Evolutionary conservation across 768 basidiomycete genomes (phyloP), one percentile per base, ranked within the genome.

Genomic region (Serpula lacrymans): DNA sequence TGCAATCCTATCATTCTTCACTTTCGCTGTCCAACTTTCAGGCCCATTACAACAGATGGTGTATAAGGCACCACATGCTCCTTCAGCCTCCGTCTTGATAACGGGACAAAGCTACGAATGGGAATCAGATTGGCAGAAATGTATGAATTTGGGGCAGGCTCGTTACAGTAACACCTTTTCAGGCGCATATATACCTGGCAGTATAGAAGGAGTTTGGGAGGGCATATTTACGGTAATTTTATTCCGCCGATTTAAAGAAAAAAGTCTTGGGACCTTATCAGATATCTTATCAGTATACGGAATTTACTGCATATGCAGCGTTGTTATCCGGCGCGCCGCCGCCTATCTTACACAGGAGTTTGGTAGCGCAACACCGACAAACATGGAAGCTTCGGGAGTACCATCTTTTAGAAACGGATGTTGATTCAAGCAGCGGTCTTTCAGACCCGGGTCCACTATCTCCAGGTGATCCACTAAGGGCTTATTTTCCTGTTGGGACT

Each of bases 371-470:
- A 50, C 92, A 97, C 59, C 80, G 78, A 13, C 93, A 96, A 55
- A 90, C 90, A 0, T 95, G 92, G 91, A 84, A 82, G 53, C 64
- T 96, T 30, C 78, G 78, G 25, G 88, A 91, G 59, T 78, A 89
- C 51, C 79, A 88, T 51, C 64, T 87, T 11, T 32, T 69, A 4
- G 46, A 42, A 13, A 41, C 52, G 2, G 51, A 52, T 12, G 60
- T 64, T 25, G 64, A 59, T 22, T 44, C 61, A 20, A 64, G 64
- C 33, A 42, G 48, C 8, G 60, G 60, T 41, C 41, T 47, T 34
- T 33, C 47, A 6, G 24, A 29, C 14, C 17, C 17, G 25, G 4
- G 3, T 25, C 71, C 77, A 9, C 47, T 88, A 12, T 64, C 70
- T 21, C 52, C 70, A 0, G 88, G 86, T 0, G 77, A 85, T 48